Base-by-base conservation (phyloP, 169 alveolate genomes). In the Theileria sp. region DNA sequence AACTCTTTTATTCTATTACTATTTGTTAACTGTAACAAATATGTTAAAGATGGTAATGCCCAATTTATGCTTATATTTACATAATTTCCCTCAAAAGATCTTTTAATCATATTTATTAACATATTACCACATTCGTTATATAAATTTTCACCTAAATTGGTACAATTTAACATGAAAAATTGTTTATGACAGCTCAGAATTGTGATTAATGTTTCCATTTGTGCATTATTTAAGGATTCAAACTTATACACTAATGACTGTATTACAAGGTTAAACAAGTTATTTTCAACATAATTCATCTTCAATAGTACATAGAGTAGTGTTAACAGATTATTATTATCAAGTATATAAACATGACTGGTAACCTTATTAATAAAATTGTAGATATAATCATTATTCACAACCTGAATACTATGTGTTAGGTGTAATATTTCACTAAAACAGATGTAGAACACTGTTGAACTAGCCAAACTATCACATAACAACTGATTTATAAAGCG, bases 71-170 rank as follows among this genome's bases (percentile, higher is more conserved):
- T 61, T 78, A 78, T 30, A 25, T 73, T 17, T 36, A 56, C 80
- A 23, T 79, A 61, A 0, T 49, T n/a, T n/a, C 21, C 19, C 62
- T 85, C 91, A 28, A 79, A 65, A 32, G 68, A 72, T 54, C 73
- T 68, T 30, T 86, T 75, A 1, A 83, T 38, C 77, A 61, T 71
- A 64, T 65, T 38, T 60, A 66, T 58, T 28, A 83, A 81, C 89
- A 83, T 83, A 32, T 73, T 75, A 49, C 81, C 66, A 38, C 76
- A 76, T 56, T 83, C 89, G 54, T 81, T 66, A 82, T 83, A 83
- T 23, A 77, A 49, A 77, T 72, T 83, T 15, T 60, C 70, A 21
- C 86, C 34, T 44, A 83, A 67, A 36, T 77, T 60, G n/a, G 76
- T 66, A 5, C 81, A 67, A 30, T 17, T 38, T 19, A 68, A 26